These are phyloP conservation scores for Ettlia oleoabundans DNA, from an alignment of 139 green algal species.

Conservation along the genomic window DNA sequence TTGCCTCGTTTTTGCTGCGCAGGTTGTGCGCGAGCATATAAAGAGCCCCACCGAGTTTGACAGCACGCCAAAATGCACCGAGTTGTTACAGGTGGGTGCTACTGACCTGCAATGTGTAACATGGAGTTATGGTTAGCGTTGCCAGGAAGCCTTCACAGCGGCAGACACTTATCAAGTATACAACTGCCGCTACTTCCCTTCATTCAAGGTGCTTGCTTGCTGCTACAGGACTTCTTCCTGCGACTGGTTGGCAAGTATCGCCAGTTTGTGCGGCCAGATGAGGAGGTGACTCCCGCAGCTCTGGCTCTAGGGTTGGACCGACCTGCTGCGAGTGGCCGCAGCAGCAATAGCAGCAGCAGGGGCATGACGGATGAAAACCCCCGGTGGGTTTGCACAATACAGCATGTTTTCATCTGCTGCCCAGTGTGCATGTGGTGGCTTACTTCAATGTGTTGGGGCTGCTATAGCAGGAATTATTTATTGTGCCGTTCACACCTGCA, in stretches of 20 bases:
- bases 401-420: no score
- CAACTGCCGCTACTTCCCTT: no score
- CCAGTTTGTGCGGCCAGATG: slow-evolving; percentile 22
- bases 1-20: no score
- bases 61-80: slow-evolving; percentile 55
- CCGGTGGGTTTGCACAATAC: not conserved
- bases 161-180: no score
- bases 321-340: not conserved
- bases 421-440: no score
- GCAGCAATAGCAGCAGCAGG: not conserved
- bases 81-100: slow-evolving; percentile 1
- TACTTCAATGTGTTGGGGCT: not conserved
- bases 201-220: no score
- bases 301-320: slow-evolving; percentile 11
- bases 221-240: slow-evolving; percentile 17
- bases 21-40: slow-evolving; percentile 35
- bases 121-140: no score
- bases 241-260: slow-evolving; percentile 21
- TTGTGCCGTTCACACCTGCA: no score
- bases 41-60: slow-evolving; percentile 77
- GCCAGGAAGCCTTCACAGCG: no score
- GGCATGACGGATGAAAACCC: not conserved
- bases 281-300: slow-evolving; percentile 5
- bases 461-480: not conserved
- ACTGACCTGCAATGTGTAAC: no score